Evolutionary conservation across 345 rosid species (phyloP), one percentile per base, ranked within the genome.

Genomic region (Euphorbia lathyris): DNA sequence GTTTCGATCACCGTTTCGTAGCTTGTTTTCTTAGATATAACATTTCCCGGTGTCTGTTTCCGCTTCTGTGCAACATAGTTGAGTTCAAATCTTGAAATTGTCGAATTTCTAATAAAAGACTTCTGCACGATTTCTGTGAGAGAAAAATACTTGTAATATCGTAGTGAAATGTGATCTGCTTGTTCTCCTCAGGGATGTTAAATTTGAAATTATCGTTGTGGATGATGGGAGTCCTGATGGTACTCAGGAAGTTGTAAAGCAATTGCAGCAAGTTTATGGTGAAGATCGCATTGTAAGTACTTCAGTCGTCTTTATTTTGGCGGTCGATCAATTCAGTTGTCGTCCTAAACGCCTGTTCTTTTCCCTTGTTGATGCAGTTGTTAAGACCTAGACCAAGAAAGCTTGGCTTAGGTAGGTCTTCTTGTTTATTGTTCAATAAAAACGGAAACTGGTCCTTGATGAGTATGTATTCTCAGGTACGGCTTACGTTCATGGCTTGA

Each of bases 201-300:
- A 95, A 71, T 92, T 90, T 66, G 98, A 95, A 81, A 83, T 90
- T 52, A 87, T 92, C 69, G 82, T 95, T 58, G 99, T 95, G 76
- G 99, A 95, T 69, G 99, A 92, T 76, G 97, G 98, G 78, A 95
- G 99, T 69, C 99, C 96, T 26, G 99, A 92, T 73, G 99, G 93
- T 48, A 94, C 98, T 29, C 98, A 95, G 68, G 98, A 90, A 68
- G 71, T 92, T 68, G 92, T 92, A 26, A 87, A 80, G 72, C 94
- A 95, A 57, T 77, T 95, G 67, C 98, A 92, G 79, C 76, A 84
- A 40, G 78, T 90, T 64, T 95, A 90, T 63, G 96, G 98, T 20
- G 92, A 87, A 68, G 92, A 87, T 73, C 89, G 82, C 23, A 79
- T 95, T 19, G 98, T 92, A 76, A 82, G 98, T 81, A 71, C 63